A percentile compares a stretch with the other conserved stretches of the same genome.
Evolutionary conservation across 2,329 filamentous ascomycete species (phyloP).

Genomic region (Cercospora sp.): DNA sequence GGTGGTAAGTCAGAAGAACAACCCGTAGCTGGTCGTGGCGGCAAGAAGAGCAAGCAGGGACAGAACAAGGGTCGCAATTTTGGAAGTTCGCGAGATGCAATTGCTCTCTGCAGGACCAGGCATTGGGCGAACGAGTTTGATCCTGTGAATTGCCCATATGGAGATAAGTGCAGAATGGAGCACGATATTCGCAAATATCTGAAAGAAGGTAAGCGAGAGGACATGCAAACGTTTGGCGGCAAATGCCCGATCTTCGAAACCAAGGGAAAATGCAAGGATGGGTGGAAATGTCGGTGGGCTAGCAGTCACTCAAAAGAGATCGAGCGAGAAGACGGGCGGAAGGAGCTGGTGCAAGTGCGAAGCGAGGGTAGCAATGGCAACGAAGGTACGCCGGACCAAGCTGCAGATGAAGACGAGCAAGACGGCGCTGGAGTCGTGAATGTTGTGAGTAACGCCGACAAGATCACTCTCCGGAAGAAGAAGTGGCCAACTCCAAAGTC

Average conservation of each 20-base stretch:
- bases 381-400: neutral
- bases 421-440: conserved; percentile 68
- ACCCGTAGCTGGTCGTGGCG: conserved; percentile 31
- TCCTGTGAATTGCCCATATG: conserved; percentile 71
- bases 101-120: conserved; percentile 75
- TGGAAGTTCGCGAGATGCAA: conserved; percentile 73
- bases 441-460: conserved; percentile 66
- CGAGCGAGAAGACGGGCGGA: conserved; percentile 73
- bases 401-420: conserved; percentile 40
- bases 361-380: conserved; percentile 42
- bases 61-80: conserved; percentile 85
- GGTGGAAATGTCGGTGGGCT: conserved; percentile 94
- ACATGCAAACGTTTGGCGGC: conserved; percentile 73
- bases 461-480: conserved; percentile 73
- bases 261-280: conserved; percentile 74
- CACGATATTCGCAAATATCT: conserved; percentile 88
- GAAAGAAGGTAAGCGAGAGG: conserved; percentile 73
- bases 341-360: conserved; percentile 73
- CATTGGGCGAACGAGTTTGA: conserved; percentile 76
- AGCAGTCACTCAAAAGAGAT: conserved; percentile 82
- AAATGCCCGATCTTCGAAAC: conserved; percentile 79
- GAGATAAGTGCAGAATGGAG: conserved; percentile 75
- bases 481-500: conserved; percentile 69
- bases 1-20: conserved; percentile 47
- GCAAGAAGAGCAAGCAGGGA: conserved; percentile 60